Base-by-base conservation (phyloP, 1,284 basidiomycete genomes). In the Cryptococcus sp. region DNA sequence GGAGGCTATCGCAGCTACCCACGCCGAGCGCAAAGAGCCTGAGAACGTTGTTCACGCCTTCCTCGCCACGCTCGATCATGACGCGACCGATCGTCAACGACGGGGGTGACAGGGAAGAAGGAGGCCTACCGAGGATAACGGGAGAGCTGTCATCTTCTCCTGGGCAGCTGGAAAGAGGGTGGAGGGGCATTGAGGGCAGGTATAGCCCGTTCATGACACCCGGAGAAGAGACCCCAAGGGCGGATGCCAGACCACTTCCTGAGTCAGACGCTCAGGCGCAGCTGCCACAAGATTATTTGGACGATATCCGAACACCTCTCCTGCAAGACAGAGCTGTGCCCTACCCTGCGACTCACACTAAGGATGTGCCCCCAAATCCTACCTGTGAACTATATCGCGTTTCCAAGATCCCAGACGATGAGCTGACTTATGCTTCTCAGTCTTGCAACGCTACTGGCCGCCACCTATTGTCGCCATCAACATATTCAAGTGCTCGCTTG, bases 401-500 rank as follows among this genome's bases (percentile, higher is more conserved):
- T 23, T 44, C 12, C 18, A 42, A 7, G 4, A n/a, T 42, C 0
- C 40, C n/a, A 18, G 12, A 18, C 42, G n/a, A 33, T 18, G 42
- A 9, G 18, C 42, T 44, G 42, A 44, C 42, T 18, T 18, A 1
- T 44, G 28, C 11, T 12, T 3, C 23, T 4, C 18, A 47, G 46
- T 47, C 33, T 21, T 2, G 13, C 18, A 47, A 16, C 23, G 24
- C 23, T 15, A 47, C n/a, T 72, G 71, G 70, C 63, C 62, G 3
- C 65, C 64, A 6, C 60, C 64, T 5, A 63, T 67, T 1, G 64
- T 60, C 21, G 49, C 58, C 16, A 58, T 68, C 2, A 64, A 70
- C 5, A 85, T 97, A 47, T 73, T 93, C 65, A 98, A 98, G 79
- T 98, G 95, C 76, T 84, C 86, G 0, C 79, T 97, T 11, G 89